A percentile compares a stretch with the other conserved stretches of the same genome.
Evolutionary conservation across 148 eudicot species (phyloP).

Genomic region (Chenopodium suecicum): DNA sequence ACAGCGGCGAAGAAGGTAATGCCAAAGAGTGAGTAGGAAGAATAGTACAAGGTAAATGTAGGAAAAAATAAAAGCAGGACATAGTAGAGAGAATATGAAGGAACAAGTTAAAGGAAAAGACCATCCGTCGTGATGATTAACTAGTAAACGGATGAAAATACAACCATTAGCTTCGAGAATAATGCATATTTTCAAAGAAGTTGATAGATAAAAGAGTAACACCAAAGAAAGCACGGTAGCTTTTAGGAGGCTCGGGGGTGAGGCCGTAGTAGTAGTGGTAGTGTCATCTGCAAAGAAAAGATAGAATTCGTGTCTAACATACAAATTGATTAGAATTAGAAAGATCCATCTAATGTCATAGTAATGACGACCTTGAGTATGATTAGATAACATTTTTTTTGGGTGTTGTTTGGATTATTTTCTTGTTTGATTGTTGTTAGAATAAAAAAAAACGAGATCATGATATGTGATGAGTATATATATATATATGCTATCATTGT

Average conservation of each 20-base stretch:
- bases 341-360: slow-evolving; percentile 8
- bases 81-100: neutral
- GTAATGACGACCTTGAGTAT: neutral
- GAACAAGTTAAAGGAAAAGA: neutral
- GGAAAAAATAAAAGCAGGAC: neutral
- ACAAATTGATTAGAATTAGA: neutral
- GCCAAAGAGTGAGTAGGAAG: neutral
- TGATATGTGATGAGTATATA: neutral
- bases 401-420: neutral
- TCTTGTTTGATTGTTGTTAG: neutral
- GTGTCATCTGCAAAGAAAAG: neutral
- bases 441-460: neutral
- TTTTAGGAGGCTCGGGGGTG: neutral
- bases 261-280: neutral
- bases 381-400: neutral
- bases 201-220: neutral
- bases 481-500: neutral
- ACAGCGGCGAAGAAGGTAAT: neutral
- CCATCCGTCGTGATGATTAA: neutral
- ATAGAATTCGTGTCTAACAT: neutral
- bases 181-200: neutral
- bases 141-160: neutral
- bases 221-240: neutral
- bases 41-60: neutral
- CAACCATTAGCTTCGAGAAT: neutral